These are phyloP conservation scores for Calocybe gambosa DNA, from an alignment of 1,284 basidiomycete genomes.

Conservation along the genomic window DNA sequence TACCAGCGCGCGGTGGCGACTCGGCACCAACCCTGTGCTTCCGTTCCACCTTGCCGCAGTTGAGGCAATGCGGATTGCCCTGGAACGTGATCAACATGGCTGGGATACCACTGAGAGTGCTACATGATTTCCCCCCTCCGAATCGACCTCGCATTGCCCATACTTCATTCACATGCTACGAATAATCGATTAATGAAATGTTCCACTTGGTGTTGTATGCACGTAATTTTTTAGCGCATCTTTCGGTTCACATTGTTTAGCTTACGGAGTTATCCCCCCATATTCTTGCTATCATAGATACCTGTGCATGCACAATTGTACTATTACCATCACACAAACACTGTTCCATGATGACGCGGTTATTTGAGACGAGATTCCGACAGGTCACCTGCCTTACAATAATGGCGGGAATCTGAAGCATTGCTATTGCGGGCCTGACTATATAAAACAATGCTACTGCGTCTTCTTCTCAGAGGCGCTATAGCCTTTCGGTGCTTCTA, in stretches of 20 bases:
- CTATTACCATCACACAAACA: background rate
- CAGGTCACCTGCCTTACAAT: too few species aligned
- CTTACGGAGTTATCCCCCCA: slow-evolving; percentile 2
- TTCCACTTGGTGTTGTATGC: background rate
- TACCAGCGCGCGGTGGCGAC: slow-evolving; percentile 43
- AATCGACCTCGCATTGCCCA: background rate
- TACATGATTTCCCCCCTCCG: background rate
- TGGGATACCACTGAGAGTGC: slow-evolving; percentile 6
- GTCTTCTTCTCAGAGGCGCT: slow-evolving; percentile 73
- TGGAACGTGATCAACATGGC: slow-evolving; percentile 20
- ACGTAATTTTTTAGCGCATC: background rate
- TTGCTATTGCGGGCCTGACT: too few species aligned
- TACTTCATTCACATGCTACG: background rate
- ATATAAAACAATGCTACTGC: slow-evolving; percentile 40
- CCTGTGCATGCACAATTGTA: background rate
- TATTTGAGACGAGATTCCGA: too few species aligned
- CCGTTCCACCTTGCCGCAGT: slow-evolving; percentile 68
- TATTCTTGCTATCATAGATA: background rate
- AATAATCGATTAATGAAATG: background rate
- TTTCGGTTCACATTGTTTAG: background rate
- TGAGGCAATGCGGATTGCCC: slow-evolving; percentile 45
- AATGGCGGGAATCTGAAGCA: too few species aligned
- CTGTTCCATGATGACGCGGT: background rate
- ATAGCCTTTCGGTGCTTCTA: slow-evolving; percentile 60
- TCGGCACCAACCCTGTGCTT: slow-evolving; percentile 41